These are phyloP conservation scores for Candida insectorum DNA, from an alignment of 805 yeast genomes.

Conservation along the genomic window DNA sequence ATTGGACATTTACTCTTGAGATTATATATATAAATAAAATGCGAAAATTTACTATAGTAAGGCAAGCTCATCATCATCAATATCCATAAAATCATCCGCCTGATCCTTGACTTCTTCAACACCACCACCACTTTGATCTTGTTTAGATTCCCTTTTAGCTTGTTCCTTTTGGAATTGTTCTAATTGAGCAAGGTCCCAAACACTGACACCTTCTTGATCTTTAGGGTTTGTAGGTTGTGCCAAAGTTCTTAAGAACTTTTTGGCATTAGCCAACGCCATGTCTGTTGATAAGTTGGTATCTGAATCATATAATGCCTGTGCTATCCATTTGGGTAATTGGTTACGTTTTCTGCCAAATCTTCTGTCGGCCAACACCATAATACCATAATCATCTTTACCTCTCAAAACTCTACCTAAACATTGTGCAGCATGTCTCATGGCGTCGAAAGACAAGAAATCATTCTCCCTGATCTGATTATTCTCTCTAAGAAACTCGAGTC, in stretches of 20 bases:
- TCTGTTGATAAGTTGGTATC: conserved; percentile 92
- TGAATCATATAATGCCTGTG: conserved; percentile 87
- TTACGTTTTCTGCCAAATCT: conserved; percentile 81
- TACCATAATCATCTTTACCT: conserved; percentile 98
- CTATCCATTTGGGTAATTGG: conserved; percentile 96
- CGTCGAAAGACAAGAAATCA: conserved; percentile 95
- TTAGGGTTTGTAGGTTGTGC: conserved; percentile 91
- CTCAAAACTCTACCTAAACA: conserved; percentile 95
- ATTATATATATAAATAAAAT: no score
- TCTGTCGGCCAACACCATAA: conserved; percentile 96
- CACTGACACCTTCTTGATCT: conserved; percentile 92
- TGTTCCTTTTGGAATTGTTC: conserved; percentile 55
- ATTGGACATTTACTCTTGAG: conserved; percentile 6
- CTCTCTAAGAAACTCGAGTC: conserved; percentile 89
- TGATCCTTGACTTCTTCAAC: conserved; percentile 13
- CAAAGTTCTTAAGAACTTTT: conserved; percentile 84
- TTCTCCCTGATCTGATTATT: conserved; percentile 90
- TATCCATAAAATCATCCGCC: conserved; percentile 39
- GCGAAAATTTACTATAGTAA: conserved; percentile 15
- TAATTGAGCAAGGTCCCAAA: conserved; percentile 80
- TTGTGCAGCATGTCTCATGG: conserved; percentile 99
- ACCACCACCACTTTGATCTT: conserved; percentile 10
- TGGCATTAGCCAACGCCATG: conserved; percentile 94
- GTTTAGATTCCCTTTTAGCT: conserved; percentile 12
- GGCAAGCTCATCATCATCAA: conserved; percentile 45